These are phyloP conservation scores for Pyrenochaeta sp. DNA, from an alignment of 2,329 filamentous ascomycete genomes.

Conservation along the genomic window DNA sequence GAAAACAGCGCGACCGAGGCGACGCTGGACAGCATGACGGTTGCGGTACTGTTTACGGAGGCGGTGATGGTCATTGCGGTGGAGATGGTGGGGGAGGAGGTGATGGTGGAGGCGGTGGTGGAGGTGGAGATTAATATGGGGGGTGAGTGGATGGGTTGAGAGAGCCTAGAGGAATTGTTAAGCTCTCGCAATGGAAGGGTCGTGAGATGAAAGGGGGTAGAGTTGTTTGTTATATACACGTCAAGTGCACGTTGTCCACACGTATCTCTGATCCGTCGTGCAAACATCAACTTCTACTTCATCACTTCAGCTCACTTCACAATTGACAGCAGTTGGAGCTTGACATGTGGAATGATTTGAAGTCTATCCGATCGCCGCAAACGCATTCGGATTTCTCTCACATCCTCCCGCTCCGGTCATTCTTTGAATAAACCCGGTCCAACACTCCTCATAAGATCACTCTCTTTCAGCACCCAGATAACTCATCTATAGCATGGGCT, in stretches of 20 bases:
- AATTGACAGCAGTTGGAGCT: not conserved
- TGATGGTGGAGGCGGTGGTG: not conserved
- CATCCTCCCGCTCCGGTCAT: not conserved
- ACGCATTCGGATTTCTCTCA: not conserved
- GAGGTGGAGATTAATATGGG: not conserved
- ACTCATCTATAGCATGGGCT: not conserved
- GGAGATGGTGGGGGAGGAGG: not conserved
- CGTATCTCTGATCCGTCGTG: too few relatives aligned
- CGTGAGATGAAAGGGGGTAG: not conserved
- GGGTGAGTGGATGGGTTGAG: too few relatives aligned
- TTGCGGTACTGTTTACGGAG: too few relatives aligned
- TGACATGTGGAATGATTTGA: not conserved
- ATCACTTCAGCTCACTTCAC: too few relatives aligned
- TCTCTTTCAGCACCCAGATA: not conserved
- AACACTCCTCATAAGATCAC: too few relatives aligned
- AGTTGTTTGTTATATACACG: not conserved
- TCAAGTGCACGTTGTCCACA: too few relatives aligned
- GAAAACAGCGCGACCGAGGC: too few relatives aligned
- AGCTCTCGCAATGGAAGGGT: too few relatives aligned
- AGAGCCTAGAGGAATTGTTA: too few relatives aligned
- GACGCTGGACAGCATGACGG: too few relatives aligned
- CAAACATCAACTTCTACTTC: too few relatives aligned
- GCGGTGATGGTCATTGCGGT: not conserved
- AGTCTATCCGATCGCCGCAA: not conserved
- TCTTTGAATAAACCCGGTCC: too few relatives aligned